Conservation (phyloP, 352 stramenopile genomes). For the Pythium insidiosum region DNA sequence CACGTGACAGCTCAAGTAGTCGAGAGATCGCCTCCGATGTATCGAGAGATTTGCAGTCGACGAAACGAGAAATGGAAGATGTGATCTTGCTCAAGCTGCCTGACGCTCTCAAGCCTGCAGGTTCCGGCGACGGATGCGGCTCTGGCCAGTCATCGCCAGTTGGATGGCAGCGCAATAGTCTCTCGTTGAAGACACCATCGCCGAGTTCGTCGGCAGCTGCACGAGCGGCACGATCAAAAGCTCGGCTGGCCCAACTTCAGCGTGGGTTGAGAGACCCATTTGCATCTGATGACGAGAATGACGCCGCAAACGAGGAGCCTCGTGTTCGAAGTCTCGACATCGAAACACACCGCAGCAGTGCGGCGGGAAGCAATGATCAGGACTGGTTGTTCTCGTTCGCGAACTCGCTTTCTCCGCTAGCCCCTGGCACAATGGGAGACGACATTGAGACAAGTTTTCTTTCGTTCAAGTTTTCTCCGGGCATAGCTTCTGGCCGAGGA, state of each 20-base stretch:
- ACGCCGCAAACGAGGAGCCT: too few relatives aligned
- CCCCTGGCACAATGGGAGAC: constrained; percentile 17
- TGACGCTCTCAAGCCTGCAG: too few relatives aligned
- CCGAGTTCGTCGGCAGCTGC: constrained; percentile 3
- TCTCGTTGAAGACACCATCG: constrained; percentile 17
- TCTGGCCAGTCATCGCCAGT: not conserved
- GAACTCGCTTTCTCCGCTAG: constrained; percentile 64
- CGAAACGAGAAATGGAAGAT: too few relatives aligned
- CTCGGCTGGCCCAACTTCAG: not conserved
- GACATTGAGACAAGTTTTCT: constrained; percentile 61
- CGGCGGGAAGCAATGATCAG: constrained; percentile 38
- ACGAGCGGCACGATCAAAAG: constrained; percentile 2
- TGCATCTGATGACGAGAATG: constrained; percentile 9
- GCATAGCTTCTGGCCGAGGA: constrained; percentile 34
- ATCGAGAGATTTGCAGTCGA: too few relatives aligned
- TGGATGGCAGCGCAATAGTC: constrained; percentile 13
- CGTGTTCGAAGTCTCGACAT: too few relatives aligned
- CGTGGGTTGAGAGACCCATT: constrained; percentile 8
- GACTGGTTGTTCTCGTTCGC: constrained; percentile 80
- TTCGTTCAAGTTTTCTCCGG: constrained; percentile 47
- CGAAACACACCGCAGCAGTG: too few relatives aligned
- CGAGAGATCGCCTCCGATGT: too few relatives aligned
- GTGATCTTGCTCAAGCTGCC: constrained; percentile 1
- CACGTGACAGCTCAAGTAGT: too few relatives aligned
- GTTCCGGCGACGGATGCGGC: too few relatives aligned